phyloP scores from a whole-genome alignment of 805 yeast species.

The Teunomyces kruisii region DNA sequence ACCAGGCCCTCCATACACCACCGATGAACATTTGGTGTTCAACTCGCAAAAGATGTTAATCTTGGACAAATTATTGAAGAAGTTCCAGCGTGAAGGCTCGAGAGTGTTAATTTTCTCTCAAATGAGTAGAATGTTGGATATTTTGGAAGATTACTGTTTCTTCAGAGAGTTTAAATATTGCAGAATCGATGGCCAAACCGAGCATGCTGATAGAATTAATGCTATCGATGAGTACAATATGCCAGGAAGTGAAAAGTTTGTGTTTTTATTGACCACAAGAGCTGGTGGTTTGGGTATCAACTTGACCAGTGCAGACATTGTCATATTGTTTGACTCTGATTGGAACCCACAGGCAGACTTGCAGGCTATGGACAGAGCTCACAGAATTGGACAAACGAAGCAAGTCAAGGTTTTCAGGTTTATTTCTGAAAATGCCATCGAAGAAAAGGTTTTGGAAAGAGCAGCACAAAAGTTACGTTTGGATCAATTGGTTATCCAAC shows the following conservation, averaged over 20 bases:
- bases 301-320: conserved; percentile 77
- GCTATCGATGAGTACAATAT: conserved; percentile 79
- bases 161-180: conserved; percentile 71
- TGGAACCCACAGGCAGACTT: conserved; percentile 91
- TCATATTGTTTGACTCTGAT: conserved; percentile 73
- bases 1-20: conserved; percentile 86
- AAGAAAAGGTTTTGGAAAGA: conserved; percentile 77
- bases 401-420: conserved; percentile 79
- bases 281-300: conserved; percentile 91
- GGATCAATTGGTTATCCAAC: conserved; percentile 82
- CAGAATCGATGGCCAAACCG: conserved; percentile 83
- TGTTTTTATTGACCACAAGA: conserved; percentile 77
- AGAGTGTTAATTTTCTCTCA: conserved; percentile 79
- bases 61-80: conserved; percentile 63
- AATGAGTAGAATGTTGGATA: conserved; percentile 81
- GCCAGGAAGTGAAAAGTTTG: conserved; percentile 70
- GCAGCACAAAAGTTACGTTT: conserved; percentile 77
- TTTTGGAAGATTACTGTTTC: conserved; percentile 73
- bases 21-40: conserved; percentile 77
- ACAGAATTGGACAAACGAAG: conserved; percentile 82
- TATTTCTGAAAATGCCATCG: conserved; percentile 79
- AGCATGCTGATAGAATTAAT: conserved; percentile 69
- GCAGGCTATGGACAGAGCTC: conserved; percentile 90
- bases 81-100: conserved; percentile 66
- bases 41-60: conserved; percentile 73